phyloP scores from a whole-genome alignment of 805 yeast species.

The Kodamaea sagamina region DNA sequence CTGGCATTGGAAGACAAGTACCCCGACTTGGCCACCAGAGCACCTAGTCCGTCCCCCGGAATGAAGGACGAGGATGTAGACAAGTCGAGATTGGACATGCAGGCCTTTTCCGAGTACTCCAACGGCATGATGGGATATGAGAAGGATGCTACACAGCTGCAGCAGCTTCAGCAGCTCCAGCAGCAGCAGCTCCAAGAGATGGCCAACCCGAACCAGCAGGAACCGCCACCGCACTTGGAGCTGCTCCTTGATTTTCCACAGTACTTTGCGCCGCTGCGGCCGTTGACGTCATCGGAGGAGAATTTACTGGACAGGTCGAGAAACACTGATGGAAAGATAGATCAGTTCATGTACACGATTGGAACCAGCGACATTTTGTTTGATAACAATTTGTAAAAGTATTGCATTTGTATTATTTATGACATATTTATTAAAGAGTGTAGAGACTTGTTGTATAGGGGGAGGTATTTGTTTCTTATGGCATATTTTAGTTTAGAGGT shows the following conservation, averaged over 20 bases:
- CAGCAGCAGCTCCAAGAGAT: conserved; percentile 1
- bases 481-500: too few relatives aligned
- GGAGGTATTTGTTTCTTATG: too few relatives aligned
- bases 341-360: conserved; percentile 20
- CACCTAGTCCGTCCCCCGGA: neutral
- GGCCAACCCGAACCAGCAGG: conserved; percentile 1
- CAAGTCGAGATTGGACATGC: neutral
- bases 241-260: conserved; percentile 19
- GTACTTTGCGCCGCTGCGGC: conserved; percentile 18
- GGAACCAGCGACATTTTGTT: conserved; percentile 21
- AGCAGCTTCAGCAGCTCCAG: neutral
- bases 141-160: neutral
- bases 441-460: too few relatives aligned
- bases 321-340: conserved; percentile 13
- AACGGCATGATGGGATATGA: neutral
- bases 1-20: conserved; percentile 15
- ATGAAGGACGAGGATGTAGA: conserved; percentile 3
- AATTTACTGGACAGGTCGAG: conserved; percentile 11
- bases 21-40: conserved; percentile 4
- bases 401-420: conserved; percentile 7
- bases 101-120: neutral
- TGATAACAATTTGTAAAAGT: conserved; percentile 14
- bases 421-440: neutral
- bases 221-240: conserved; percentile 4
- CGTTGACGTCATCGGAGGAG: conserved; percentile 7